Evolutionary conservation across 495 filamentous ascomycete genomes (phyloP), one percentile per base, ranked within the genome.

Genomic region (Penicillium steckii): DNA sequence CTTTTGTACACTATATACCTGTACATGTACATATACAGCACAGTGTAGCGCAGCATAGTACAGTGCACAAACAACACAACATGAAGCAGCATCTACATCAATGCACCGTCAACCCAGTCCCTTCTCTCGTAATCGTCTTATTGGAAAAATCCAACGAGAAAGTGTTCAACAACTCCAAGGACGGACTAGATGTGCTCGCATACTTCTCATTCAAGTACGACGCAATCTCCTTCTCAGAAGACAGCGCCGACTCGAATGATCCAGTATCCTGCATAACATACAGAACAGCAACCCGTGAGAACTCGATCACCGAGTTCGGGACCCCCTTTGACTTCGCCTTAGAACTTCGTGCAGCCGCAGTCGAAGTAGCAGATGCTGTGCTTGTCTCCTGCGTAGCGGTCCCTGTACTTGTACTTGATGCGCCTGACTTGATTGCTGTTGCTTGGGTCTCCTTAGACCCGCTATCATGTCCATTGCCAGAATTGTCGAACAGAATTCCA

Each of bases 201-300:
- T 70, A 69, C 1, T 49, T 50, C 18, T 61, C 56, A 9, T 25
- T 42, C 30, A 80, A 52, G 38, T 79, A 73, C 35, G 38, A 48
- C 37, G 71, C 56, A 54, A 71, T 71, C 48, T 62, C 63, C 50
- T 64, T 59, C 48, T 69, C 71, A 30, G 63, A 69, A 46, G 55
- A 52, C 40, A 60, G 57, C 15, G 68, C 69, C 8, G 69, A 66
- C 2, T 65, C 57, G 0, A 81, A 52, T 0, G 64, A 64, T 2
- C 71, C 71, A 0, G 76, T 78, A 46, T 77, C 68, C 57, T 80
- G 66, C 30, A 80, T 63, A 49, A 81, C 74, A 54, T 77, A 80
- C 17, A 81, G 63, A 9, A 81, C 72, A 8, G 75, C 71, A 21
- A 73, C 62, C 43, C 69, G 67, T 1, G 77, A 75, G 54, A 81